Evolutionary conservation across 169 alveolate genomes (phyloP), one percentile per base, ranked within the genome.

Genomic region (Plasmodium berghei): DNA sequence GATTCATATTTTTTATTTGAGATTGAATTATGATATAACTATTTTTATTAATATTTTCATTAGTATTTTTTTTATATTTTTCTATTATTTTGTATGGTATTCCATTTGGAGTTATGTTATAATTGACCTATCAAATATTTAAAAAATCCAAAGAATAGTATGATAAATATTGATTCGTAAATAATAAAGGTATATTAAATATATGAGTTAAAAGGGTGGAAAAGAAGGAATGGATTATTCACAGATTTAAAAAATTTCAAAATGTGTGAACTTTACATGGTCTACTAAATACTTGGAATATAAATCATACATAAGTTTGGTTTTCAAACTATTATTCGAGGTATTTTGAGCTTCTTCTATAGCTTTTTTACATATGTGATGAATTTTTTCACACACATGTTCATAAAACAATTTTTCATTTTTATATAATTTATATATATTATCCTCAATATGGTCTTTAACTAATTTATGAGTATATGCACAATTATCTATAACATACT

Each of bases 311-410:
- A 75, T 52, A 6, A 28, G 22, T 75, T 75, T 62, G 26, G 48
- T 55, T 48, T 75, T 75, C 34, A 45, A 14, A 9, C 16, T 16
- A 10, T 10, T 62, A 14, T 42, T 61, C 26, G 34, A 20, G 14
- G 8, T 63, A 14, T 12, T 26, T 75, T 24, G 16, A 40, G 62
- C 75, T 42, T 75, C 89, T 12, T 48, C n/a, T 48, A 75, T 75
- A 58, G 89, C 89, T 28, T 40, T 63, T 75, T 75, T 75, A 22
- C 89, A 75, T 55, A 75, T 4, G 1, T 49, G 67, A 55, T 75
- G 40, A 34, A 75, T 75, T 9, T 48, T 62, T 62, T 9, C 42
- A 24, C 89, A 75, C 5, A 75, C 69, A 18, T 20, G 22, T 20
- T 40, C 28, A 22, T 75, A 75, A 62, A 75, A 75, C 26, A 28